Base-by-base conservation (phyloP, 192 early-diverging fungal genomes). In the Linderina pennispora region DNA sequence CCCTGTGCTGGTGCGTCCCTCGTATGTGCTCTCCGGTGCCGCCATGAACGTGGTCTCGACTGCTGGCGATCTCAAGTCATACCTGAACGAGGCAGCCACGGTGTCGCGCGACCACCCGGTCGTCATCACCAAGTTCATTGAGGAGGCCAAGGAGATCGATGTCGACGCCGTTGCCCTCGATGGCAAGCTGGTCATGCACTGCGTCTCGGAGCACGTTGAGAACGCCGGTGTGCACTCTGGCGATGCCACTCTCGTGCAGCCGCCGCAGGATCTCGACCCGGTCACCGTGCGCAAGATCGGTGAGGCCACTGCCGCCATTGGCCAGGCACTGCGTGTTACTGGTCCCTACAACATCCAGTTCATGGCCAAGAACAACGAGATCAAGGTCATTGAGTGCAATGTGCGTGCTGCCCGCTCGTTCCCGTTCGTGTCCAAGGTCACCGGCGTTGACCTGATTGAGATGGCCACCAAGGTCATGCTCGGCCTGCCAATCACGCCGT, bases 381-480 rank as follows among this genome's bases (percentile, higher is more conserved):
- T 99, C 76, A 99, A 99, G 80, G 89, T 99, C 42, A 99, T 99
- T 58, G 96, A 99, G 67, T 99, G 96, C 74, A 99, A 99, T 55
- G 81, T 99, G 26, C 88, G 94, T 41, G 92, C 96, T 0, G 87
- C 94, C 15, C 83, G 96, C 21, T 95, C 92, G 23, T 95, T 95
- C 81, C 96, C 94, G 32, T 99, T 99, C 53, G 91, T 91, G 9
- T 96, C 92, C 58, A 99, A 99, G 79, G 94, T 97, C 5, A 74
- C 91, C 13, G 91, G 89, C 35, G 78, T 92, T 9, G 90, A 99
- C 62, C 74, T 99, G 50, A 94, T 99, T 45, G 94, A 99, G 60
- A 84, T 97, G 84, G 94, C 96, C 1, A 96, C 92, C 53, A 79
- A 83, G 62, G 94, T 91, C 23, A 94, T 99, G 87, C 77, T 89